These are phyloP conservation scores for Hemerocallis citrina DNA, from an alignment of 106 monocot genomes.

Conservation along the genomic window DNA sequence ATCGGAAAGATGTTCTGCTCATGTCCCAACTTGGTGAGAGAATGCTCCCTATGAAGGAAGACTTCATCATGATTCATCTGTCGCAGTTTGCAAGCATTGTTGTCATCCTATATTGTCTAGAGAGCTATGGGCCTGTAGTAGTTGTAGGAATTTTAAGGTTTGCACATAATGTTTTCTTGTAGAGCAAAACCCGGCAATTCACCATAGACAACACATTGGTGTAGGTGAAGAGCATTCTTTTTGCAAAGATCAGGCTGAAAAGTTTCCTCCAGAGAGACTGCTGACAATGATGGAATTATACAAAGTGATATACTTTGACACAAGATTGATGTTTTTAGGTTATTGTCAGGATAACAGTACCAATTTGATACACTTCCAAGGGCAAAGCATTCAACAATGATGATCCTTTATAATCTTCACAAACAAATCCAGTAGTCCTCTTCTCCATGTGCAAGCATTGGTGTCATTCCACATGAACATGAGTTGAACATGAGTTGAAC, in stretches of 20 bases:
- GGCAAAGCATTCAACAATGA: constrained; percentile 73
- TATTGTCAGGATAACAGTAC: constrained; percentile 37
- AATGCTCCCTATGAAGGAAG: constrained; percentile 68
- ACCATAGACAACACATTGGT: constrained; percentile 36
- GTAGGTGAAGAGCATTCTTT: constrained; percentile 29
- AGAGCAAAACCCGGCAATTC: constrained; percentile 25
- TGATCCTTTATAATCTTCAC: constrained; percentile 51
- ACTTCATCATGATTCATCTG: constrained; percentile 74
- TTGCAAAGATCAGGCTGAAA: constrained; percentile 15
- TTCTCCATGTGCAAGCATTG: constrained; percentile 8
- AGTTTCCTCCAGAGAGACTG: constrained; percentile 16
- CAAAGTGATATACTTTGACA: constrained; percentile 40
- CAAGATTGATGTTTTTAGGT: constrained; percentile 28
- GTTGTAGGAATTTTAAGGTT: constrained; percentile 72
- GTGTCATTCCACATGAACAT: constrained; percentile 1
- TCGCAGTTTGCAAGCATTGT: constrained; percentile 74
- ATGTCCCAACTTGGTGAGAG: constrained; percentile 70
- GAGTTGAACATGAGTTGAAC: too few relatives aligned
- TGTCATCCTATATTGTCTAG: constrained; percentile 52
- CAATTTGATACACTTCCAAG: constrained; percentile 63
- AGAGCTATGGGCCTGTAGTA: constrained; percentile 58
- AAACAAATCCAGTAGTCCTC: constrained; percentile 12
- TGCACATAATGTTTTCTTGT: constrained; percentile 49
- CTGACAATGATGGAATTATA: constrained; percentile 30
- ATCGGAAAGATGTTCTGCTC: constrained; percentile 54